Evolutionary conservation across 768 basidiomycete species (phyloP).

Genomic region (Pulveroboletus frians): DNA sequence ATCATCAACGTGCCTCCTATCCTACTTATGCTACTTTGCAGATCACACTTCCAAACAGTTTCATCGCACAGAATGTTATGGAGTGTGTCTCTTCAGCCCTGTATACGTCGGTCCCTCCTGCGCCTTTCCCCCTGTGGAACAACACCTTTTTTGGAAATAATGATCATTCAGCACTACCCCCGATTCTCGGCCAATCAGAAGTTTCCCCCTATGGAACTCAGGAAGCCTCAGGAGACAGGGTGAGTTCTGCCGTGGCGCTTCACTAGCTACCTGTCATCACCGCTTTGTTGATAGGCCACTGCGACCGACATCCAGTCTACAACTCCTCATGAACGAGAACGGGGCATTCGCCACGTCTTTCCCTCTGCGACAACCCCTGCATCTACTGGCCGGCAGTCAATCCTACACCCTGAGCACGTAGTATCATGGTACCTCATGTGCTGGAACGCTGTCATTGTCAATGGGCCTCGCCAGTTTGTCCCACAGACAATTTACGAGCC

Average conservation of each 20-base stretch:
- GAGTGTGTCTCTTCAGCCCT: not conserved
- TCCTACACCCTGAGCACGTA: not conserved
- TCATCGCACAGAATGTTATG: not conserved
- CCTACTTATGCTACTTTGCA: not conserved
- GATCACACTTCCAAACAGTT: not conserved
- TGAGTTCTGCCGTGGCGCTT: conserved; percentile 3
- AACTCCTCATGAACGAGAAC: not conserved
- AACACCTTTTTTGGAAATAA: not conserved
- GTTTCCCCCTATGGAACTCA: not conserved
- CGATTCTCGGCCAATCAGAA: not conserved
- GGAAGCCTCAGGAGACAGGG: not conserved
- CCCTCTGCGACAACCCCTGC: not conserved
- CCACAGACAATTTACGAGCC: conserved; percentile 68
- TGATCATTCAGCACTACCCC: not conserved
- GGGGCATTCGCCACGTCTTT: not conserved
- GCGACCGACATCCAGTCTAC: not conserved
- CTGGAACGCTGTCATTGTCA: conserved; percentile 16
- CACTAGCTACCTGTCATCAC: not conserved
- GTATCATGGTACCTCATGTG: not conserved
- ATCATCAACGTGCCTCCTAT: not conserved
- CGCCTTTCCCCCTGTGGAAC: not conserved
- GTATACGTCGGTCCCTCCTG: not conserved
- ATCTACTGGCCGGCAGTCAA: not conserved
- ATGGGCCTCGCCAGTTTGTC: conserved; percentile 42
- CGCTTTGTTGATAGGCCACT: not conserved